Conservation (phyloP, 176 grass and related monocot species). For the Paspalum notatum region DNA sequence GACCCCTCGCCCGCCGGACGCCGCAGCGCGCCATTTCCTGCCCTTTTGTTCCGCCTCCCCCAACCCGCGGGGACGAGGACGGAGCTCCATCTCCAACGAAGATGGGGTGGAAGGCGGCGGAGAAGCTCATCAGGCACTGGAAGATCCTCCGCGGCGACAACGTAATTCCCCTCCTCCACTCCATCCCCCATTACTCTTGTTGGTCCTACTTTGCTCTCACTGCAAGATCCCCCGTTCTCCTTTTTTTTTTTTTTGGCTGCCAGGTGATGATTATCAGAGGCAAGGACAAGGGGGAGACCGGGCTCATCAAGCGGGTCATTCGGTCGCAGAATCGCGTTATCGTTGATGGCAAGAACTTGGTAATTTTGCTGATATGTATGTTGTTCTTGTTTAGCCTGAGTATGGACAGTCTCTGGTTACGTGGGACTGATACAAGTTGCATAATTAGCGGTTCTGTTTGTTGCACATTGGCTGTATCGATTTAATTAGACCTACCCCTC, state of each 20-base stretch:
- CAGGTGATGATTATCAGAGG: conserved; percentile 97
- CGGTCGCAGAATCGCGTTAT: conserved; percentile 93
- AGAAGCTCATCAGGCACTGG: conserved; percentile 84
- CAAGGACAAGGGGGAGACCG: conserved; percentile 87
- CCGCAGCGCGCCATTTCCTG: neutral
- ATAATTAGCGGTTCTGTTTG: neutral
- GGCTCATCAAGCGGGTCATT: conserved; percentile 87
- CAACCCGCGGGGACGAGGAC: neutral
- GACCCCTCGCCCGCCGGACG: neutral
- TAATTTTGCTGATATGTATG: neutral
- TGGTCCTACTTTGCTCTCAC: neutral
- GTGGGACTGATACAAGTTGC: neutral
- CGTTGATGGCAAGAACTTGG: conserved; percentile 96
- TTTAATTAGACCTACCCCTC: neutral
- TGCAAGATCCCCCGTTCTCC: neutral
- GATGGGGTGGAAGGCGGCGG: conserved; percentile 91
- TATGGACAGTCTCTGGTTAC: neutral
- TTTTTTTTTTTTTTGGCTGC: neutral
- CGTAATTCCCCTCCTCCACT: neutral
- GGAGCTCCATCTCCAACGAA: neutral
- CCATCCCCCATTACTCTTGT: neutral
- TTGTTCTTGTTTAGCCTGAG: neutral
- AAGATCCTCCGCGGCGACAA: conserved; percentile 93
- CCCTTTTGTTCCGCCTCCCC: neutral
- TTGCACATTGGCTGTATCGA: neutral